Conservation (phyloP, 371 early-diverging fungal species). For the Polyrhizophydium stewartii region DNA sequence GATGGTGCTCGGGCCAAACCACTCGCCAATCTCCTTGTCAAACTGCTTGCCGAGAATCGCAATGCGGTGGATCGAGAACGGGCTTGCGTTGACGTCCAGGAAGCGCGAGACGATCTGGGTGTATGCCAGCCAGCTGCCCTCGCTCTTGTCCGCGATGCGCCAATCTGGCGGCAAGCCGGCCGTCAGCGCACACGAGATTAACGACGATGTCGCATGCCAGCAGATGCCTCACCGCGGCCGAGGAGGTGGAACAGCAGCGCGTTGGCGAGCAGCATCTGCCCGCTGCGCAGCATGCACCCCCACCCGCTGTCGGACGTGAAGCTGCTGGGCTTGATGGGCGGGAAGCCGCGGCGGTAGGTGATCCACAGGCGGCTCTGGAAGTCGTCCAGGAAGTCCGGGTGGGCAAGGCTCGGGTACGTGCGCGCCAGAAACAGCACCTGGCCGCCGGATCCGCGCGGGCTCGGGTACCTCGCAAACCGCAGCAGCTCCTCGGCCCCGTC, state of each 20-base stretch:
- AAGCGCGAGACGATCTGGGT: constrained; percentile 75
- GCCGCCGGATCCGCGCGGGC: constrained; percentile 1
- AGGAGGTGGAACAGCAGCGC: constrained; percentile 58
- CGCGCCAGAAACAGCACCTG: constrained; percentile 20
- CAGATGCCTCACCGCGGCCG: constrained; percentile 21
- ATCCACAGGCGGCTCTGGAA: constrained; percentile 82
- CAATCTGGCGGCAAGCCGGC: background rate
- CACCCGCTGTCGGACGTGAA: constrained; percentile 83
- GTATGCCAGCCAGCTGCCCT: constrained; percentile 9
- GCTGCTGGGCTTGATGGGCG: constrained; percentile 72
- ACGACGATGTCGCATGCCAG: no score
- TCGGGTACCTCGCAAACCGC: no score
- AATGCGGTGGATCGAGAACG: constrained; percentile 91
- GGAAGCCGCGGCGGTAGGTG: constrained; percentile 86
- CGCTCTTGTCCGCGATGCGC: background rate
- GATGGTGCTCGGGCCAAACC: constrained; percentile 95
- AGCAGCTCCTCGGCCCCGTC: no score
- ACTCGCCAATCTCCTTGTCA: constrained; percentile 89
- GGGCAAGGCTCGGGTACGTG: constrained; percentile 13
- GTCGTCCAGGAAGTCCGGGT: constrained; percentile 57
- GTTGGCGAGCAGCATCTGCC: constrained; percentile 88
- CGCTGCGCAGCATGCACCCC: constrained; percentile 97
- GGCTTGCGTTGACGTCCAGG: constrained; percentile 71
- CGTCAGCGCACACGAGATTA: no score
- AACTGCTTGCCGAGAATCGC: constrained; percentile 78